These are phyloP conservation scores for Chlorella ohadii DNA, from an alignment of 139 green algal species.

Conservation along the genomic window DNA sequence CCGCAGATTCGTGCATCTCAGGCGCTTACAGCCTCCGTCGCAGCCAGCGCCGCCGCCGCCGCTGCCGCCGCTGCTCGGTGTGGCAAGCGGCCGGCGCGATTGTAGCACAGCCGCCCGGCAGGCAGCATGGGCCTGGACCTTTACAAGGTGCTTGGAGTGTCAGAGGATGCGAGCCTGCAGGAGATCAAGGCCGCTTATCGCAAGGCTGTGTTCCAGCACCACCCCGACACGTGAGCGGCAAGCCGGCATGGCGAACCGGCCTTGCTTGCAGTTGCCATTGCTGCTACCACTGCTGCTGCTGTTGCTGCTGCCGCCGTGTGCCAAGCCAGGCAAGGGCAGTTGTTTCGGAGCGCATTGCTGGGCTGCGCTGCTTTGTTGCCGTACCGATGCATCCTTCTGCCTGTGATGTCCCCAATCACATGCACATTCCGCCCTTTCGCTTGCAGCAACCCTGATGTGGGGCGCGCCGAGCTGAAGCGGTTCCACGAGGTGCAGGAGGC, in stretches of 20 bases:
- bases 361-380: no score
- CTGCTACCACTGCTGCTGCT: background rate
- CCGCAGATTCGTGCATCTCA: no score
- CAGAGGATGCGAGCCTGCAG: background rate
- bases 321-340: background rate
- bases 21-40: background rate
- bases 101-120: background rate
- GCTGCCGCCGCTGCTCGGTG: background rate
- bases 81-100: no score
- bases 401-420: no score
- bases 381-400: background rate
- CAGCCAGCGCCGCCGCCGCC: background rate
- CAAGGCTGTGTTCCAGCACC: slow-evolving; percentile 29
- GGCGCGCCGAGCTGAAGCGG: background rate
- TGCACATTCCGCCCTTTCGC: no score
- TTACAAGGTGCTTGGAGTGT: slow-evolving; percentile 36
- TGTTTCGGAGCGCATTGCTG: background rate
- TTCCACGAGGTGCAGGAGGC: slow-evolving; percentile 41
- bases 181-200: slow-evolving; percentile 44
- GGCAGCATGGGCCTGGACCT: background rate
- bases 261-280: background rate
- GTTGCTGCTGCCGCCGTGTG: no score
- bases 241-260: no score
- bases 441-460: slow-evolving; percentile 19
- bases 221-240: slow-evolving; percentile 43